Base-by-base conservation (phyloP, 129 eudicot genomes). In the Chrysanthemum makinoi region DNA sequence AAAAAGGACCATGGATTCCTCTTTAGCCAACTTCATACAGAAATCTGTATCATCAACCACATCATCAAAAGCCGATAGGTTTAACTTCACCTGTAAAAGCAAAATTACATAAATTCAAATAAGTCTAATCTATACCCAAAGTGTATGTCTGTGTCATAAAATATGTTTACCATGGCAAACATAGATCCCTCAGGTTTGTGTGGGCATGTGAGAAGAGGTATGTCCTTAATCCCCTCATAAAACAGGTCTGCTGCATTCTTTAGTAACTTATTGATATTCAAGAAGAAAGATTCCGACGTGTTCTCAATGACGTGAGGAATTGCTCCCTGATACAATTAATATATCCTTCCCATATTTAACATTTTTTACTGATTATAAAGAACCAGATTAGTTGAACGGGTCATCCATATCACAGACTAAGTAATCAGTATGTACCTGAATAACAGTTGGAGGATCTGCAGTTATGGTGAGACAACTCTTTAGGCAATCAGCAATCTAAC, bases 11-110 rank as follows among this genome's bases (percentile, higher is more conserved):
- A 85, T 75, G 3, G 82, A 77, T 79, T 88, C 90, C 80, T 87
- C 95, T 70, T 80, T 82, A 22, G 95, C 95, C 78, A 87, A 73
- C 81, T 85, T 87, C 66, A 62, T 69, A 52, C 95, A 88, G 72
- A 88, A 88, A 62, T 88, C 95, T 46, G 83, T 72, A 63, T 85
- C 95, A 70, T 83, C 85, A 6, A 50, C 72, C 4, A 85, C 69
- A 16, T 49, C 95, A 66, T 78, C 74, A 66, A 88, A 72, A 20
- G 58, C 62, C 4, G 83, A 49, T 44, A 85, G 12, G 53, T 88
- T 65, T 52, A 88, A 68, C 83, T 88, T 85, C 56, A 81, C 83
- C 95, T 88, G 68, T 56, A 72, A 51, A 33, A 18, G 2, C 63
- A 52, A 49, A 51, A 53, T 56, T 28, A 10, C 2, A 73, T 73